These are phyloP conservation scores for Macrophomina phaseolina DNA, from an alignment of 2,329 filamentous ascomycete species.

Conservation along the genomic window DNA sequence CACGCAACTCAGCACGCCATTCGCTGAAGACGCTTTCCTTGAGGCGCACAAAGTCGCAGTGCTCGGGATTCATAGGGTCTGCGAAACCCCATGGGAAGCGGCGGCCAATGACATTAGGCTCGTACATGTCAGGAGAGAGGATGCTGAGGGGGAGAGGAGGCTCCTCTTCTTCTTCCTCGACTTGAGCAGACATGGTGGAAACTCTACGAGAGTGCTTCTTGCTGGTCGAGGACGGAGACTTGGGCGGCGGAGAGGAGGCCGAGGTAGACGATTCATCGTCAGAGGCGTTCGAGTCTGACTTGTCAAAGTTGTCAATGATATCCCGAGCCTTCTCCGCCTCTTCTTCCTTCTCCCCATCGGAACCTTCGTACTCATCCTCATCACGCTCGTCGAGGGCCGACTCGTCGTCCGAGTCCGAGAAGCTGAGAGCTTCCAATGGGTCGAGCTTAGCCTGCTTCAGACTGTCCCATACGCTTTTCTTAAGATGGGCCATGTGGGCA, in stretches of 20 bases:
- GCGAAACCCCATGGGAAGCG: conserved; percentile 97
- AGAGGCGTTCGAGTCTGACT: conserved; percentile 43
- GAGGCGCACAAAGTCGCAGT: conserved; percentile 91
- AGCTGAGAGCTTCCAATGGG: conserved; percentile 81
- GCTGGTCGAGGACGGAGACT: conserved; percentile 38
- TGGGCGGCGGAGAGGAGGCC: conserved; percentile 40
- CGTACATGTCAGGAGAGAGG: conserved; percentile 91
- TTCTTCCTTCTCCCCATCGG: conserved; percentile 37
- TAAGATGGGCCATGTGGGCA: conserved; percentile 89
- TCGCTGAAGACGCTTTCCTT: conserved; percentile 93
- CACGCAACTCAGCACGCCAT: conserved; percentile 89
- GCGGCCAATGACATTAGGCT: conserved; percentile 78
- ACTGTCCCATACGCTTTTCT: conserved; percentile 87
- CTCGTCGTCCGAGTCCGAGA: conserved; percentile 68
- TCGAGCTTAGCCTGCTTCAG: conserved; percentile 86
- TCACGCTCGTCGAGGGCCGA: conserved; percentile 57
- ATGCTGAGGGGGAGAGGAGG: conserved; percentile 89
- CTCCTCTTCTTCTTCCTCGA: conserved; percentile 49
- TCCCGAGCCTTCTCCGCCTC: conserved; percentile 32
- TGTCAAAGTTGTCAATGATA: conserved; percentile 46
- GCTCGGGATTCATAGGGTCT: conserved; percentile 85
- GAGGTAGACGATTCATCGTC: conserved; percentile 42
- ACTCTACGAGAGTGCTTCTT: conserved; percentile 45
- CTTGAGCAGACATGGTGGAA: conserved; percentile 44
- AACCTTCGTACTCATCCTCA: conserved; percentile 52